These are phyloP conservation scores for Blepharisma stoltei DNA, from an alignment of 73 alveolate genomes.

Conservation along the genomic window DNA sequence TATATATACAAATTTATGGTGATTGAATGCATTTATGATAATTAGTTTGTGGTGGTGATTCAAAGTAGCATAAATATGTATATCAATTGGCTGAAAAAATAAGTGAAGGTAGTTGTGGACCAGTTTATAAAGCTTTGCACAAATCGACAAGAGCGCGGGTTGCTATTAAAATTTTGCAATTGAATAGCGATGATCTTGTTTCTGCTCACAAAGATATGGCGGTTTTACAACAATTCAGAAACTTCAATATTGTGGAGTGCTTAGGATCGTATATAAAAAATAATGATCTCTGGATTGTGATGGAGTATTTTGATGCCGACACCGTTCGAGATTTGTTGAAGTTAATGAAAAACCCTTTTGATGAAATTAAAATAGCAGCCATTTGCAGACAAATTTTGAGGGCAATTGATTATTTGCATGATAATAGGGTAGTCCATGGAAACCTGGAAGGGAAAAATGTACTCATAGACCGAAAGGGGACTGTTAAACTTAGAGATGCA, in stretches of 20 bases:
- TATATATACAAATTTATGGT: too few relatives aligned
- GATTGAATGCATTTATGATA: too few relatives aligned
- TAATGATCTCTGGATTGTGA: conserved; percentile 90
- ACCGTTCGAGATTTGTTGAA: too few relatives aligned
- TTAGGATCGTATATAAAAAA: conserved; percentile 80
- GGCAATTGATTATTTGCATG: conserved; percentile 42
- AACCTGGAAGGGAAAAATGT: conserved; percentile 74
- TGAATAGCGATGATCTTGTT: neutral
- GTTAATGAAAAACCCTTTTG: conserved; percentile 29
- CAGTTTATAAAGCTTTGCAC: neutral
- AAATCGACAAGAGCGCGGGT: neutral
- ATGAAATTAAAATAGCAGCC: conserved; percentile 31
- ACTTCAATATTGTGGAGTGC: conserved; percentile 74
- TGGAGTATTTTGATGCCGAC: conserved; percentile 46
- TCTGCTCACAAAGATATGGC: neutral
- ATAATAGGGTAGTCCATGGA: conserved; percentile 60
- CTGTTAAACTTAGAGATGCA: conserved; percentile 64
- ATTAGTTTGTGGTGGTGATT: too few relatives aligned
- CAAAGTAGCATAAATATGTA: too few relatives aligned
- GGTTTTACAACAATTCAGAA: neutral
- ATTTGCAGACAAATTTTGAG: conserved; percentile 33
- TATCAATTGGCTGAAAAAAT: neutral
- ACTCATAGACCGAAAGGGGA: conserved; percentile 52
- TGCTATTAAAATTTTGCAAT: conserved; percentile 1
- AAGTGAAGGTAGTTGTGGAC: conserved; percentile 20